Conservation (phyloP, 2,329 filamentous ascomycete species). For the Phyllosticta citrichinensis region DNA sequence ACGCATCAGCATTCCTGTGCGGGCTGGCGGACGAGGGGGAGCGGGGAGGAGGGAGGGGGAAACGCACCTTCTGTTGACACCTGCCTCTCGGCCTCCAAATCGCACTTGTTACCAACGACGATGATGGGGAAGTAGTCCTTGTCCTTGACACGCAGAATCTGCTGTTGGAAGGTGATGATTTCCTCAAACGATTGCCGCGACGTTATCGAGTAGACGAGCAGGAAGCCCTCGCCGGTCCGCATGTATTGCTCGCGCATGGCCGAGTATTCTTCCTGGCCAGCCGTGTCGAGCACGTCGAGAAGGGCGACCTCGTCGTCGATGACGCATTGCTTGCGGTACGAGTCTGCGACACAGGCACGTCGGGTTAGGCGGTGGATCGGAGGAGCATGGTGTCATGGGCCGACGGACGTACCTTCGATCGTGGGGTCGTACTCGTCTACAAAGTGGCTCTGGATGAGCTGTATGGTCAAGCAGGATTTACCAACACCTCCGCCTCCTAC, state of each 20-base stretch:
- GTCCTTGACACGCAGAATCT: conserved; percentile 97
- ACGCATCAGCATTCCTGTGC: conserved; percentile 8
- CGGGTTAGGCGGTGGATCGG: conserved; percentile 2
- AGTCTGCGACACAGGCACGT: conserved; percentile 51
- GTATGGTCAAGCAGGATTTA: conserved; percentile 98
- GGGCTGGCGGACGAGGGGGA: too few species aligned
- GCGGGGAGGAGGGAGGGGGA: not conserved
- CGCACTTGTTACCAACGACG: conserved; percentile 97
- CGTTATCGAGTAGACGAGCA: conserved; percentile 96
- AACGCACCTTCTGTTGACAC: conserved; percentile 81
- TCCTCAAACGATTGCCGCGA: conserved; percentile 96
- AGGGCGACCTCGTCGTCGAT: conserved; percentile 97
- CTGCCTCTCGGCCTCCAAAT: conserved; percentile 86
- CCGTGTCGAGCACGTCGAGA: conserved; percentile 95
- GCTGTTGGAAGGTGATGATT: conserved; percentile 97
- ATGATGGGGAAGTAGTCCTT: conserved; percentile 99
- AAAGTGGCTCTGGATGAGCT: conserved; percentile 74
- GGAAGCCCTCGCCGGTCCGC: conserved; percentile 94
- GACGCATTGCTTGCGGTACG: conserved; percentile 98
- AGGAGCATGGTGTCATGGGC: not conserved
- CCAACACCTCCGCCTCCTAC: conserved; percentile 97
- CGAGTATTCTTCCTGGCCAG: conserved; percentile 97
- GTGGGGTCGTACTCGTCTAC: conserved; percentile 99
- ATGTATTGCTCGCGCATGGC: conserved; percentile 99
- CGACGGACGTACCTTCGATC: conserved; percentile 68